Base-by-base conservation (phyloP, 495 filamentous ascomycete genomes). In the Xylaria sp. region DNA sequence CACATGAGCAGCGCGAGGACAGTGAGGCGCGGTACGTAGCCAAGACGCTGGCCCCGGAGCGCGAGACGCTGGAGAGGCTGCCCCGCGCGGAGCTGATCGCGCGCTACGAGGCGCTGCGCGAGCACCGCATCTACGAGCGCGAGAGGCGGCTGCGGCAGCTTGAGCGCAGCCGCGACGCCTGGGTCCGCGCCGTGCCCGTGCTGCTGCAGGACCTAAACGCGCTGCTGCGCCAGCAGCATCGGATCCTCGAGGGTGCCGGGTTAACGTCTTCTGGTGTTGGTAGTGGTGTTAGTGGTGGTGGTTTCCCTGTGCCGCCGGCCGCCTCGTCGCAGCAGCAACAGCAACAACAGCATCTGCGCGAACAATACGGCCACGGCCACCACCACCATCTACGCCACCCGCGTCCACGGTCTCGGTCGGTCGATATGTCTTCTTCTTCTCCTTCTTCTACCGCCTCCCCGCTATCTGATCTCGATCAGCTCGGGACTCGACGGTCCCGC, bases 81-180 rank as follows among this genome's bases (percentile, higher is more conserved):
- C 37, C 69, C 55, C 74, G 50, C 3, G 69, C 71, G 57, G 67
- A 78, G 50, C 74, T 83, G 15, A 37, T 78, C 21, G 63, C 61
- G 5, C 79, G 75, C 21, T 81, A 83, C 67, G 75, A 83, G 61
- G 72, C 53, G 24, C 72, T 80, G 14, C 75, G 74, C n/a, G 71
- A 78, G 55, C 69, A 73, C 8, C 80, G 77, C 12, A 59, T 78
- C 5, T 74, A 71, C 1, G 82, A 84, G 26, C 71, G 84, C 40
- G 79, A 80, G 62, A 53, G 63, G 15, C 75, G 79, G 3, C 62
- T 85, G 29, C 76, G 77, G 12, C 61, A 67, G 17, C 71, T 80
- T 12, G 79, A 80, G 71, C 72, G 74, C 24, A 77, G 78, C 59
- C 77, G 77, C 61, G 75, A 81, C 55, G 57, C 74, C 8, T 76